Evolutionary conservation across 768 basidiomycete species (phyloP).

Genomic region (Phlegmacium glaucopus): DNA sequence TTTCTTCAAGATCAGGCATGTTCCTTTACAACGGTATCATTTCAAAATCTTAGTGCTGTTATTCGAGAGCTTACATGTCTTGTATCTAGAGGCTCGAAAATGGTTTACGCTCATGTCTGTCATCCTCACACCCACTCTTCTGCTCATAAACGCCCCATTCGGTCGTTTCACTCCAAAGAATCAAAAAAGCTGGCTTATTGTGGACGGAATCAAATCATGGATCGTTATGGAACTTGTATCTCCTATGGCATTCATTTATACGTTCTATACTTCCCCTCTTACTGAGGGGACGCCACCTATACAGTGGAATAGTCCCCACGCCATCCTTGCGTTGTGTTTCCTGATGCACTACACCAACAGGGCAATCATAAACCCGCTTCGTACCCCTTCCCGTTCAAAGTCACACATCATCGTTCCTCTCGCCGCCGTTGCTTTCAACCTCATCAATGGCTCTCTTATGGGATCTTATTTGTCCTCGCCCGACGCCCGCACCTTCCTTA

Average conservation of each 20-base stretch:
- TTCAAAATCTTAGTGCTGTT: too few species aligned
- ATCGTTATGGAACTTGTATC: constrained; percentile 75
- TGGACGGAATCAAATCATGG: constrained; percentile 68
- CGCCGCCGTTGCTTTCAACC: constrained; percentile 60
- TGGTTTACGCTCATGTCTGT: constrained; percentile 42
- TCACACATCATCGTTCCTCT: constrained; percentile 66
- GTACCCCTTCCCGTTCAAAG: constrained; percentile 76
- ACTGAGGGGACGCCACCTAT: constrained; percentile 29
- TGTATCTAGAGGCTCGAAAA: constrained; percentile 29
- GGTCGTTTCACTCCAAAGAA: constrained; percentile 64
- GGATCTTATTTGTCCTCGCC: constrained; percentile 69
- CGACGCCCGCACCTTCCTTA: constrained; percentile 41
- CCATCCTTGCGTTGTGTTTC: constrained; percentile 55
- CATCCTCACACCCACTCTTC: constrained; percentile 31
- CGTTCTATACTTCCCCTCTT: constrained; percentile 48
- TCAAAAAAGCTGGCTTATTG: constrained; percentile 40
- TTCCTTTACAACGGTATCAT: too few species aligned
- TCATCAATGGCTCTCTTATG: constrained; percentile 66
- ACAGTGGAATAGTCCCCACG: constrained; percentile 36
- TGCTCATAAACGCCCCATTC: constrained; percentile 73
- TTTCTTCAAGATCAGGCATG: too few species aligned
- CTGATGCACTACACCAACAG: constrained; percentile 83
- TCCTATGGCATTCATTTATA: constrained; percentile 50
- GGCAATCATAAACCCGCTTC: constrained; percentile 72
- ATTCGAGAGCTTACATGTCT: too few species aligned